Conservation (phyloP, 805 yeast genomes). For the Yarrowia divulgata region DNA sequence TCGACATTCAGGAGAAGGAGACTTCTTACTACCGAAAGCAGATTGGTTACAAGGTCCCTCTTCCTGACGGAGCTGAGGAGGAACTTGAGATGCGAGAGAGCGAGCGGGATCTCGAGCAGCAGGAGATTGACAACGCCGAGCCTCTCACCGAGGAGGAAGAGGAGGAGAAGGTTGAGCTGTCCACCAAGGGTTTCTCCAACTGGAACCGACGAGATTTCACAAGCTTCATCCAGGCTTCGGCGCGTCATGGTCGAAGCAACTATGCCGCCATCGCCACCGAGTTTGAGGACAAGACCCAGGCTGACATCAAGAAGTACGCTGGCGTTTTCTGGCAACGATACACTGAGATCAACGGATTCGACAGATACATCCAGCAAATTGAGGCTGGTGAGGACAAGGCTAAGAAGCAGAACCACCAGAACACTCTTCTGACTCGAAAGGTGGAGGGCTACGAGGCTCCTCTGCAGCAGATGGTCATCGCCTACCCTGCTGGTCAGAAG, state of each 20-base stretch:
- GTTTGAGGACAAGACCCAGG: constrained; percentile 71
- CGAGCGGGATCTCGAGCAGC: constrained; percentile 64
- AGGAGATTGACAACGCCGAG: constrained; percentile 74
- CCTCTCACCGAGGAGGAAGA: constrained; percentile 83
- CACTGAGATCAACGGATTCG: constrained; percentile 87
- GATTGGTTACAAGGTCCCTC: constrained; percentile 66
- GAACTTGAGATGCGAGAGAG: constrained; percentile 56
- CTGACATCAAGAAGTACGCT: constrained; percentile 80
- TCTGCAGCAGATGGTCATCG: constrained; percentile 71
- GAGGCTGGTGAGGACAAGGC: constrained; percentile 88
- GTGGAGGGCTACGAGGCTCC: constrained; percentile 75
- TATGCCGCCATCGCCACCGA: constrained; percentile 73
- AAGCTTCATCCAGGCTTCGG: constrained; percentile 73
- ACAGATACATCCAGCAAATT: constrained; percentile 77
- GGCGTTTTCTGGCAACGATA: constrained; percentile 79
- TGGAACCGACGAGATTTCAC: constrained; percentile 91
- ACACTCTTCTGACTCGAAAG: constrained; percentile 78
- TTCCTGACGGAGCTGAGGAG: constrained; percentile 55
- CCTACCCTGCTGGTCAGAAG: constrained; percentile 76
- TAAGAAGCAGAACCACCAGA: constrained; percentile 68
- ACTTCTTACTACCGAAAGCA: constrained; percentile 76
- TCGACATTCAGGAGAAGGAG: constrained; percentile 80
- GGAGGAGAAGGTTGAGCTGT: constrained; percentile 64
- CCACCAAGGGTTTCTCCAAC: constrained; percentile 71
- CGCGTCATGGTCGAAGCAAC: constrained; percentile 81